Evolutionary conservation across 306 rosid genomes (phyloP), one percentile per base, ranked within the genome.

Genomic region (Trifolium repens): DNA sequence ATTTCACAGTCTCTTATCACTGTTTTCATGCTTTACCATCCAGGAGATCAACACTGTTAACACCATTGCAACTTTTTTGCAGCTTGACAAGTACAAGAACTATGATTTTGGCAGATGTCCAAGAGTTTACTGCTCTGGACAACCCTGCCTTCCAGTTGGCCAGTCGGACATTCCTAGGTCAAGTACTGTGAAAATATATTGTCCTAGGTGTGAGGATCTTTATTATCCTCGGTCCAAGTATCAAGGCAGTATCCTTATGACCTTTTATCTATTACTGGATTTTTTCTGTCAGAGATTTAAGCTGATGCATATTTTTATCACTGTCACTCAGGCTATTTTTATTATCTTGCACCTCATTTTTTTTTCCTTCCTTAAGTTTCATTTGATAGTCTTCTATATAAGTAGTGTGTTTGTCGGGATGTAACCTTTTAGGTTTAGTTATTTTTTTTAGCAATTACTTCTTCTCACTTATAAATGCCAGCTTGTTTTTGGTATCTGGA

Each of bases 81-180:
- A 94, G 99, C 86, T 92, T 50, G 99, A 94, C 87, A 94, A 94
- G 85, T 94, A 86, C 85, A 94, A 94, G 84, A 94, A 86, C 81
- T 92, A 94, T 70, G 99, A 94, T 77, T 94, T 92, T 77, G 99
- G 99, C 34, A 85, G 99, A 86, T 94, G 99, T 87, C 99, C 99
- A 7, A 86, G 99, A 88, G 99, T 94, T 73, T 94, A 92, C 81
- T 94, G 99, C 83, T 94, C 96, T 81, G 99, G 99, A 78, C 99
- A 94, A 72, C 99, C 97, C 47, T 94, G 99, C 80, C 97, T 94
- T 84, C 99, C 99, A 17, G 93, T 94, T 84, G 99, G 99, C 26
- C 99, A 94, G 78, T 92, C 99, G 0, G 99, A 94, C 78, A 87
- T 94, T 90, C 91, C 97, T 60, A 90, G 99, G 78, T 89, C 96